Percentiles rank a stretch among this genome's conserved stretches.
Conservation (phyloP, 495 filamentous ascomycete species). For the Rhizodiscina lignyota region DNA sequence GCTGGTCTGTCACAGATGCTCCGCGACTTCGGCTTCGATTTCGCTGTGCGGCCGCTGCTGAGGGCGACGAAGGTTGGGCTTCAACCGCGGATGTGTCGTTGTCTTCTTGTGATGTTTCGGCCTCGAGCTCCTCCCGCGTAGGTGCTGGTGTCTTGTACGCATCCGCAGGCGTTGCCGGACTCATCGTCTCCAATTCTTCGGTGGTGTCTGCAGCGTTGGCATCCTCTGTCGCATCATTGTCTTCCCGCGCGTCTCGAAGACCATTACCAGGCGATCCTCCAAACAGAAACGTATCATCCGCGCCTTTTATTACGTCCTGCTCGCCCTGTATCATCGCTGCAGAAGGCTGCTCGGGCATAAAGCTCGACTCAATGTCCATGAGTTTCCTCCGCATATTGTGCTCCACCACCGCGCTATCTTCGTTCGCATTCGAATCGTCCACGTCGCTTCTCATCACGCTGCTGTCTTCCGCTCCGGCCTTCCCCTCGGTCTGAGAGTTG, state of each 20-base stretch:
- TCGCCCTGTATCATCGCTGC: not conserved
- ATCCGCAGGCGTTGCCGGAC: slow-evolving; percentile 27
- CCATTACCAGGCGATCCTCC: slow-evolving; percentile 21
- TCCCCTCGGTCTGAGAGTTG: too few relatives aligned
- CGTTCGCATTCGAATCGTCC: too few relatives aligned
- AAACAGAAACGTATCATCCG: slow-evolving; percentile 51
- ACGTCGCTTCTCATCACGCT: too few relatives aligned
- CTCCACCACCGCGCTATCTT: slow-evolving; percentile 49
- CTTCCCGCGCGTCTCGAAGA: slow-evolving; percentile 9
- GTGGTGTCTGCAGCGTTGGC: not conserved
- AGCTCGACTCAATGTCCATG: slow-evolving; percentile 81
- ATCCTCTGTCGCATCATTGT: slow-evolving; percentile 4
- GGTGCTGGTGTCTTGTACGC: slow-evolving; percentile 33
- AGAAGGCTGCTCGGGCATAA: slow-evolving; percentile 35
- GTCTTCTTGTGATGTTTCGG: slow-evolving; percentile 19
- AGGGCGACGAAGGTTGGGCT: slow-evolving; percentile 21
- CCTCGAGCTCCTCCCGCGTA: slow-evolving; percentile 9
- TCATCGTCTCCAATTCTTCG: slow-evolving; percentile 4
- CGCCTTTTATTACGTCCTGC: slow-evolving; percentile 12
- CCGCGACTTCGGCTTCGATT: slow-evolving; percentile 11
- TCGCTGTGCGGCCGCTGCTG: slow-evolving; percentile 21
- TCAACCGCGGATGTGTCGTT: slow-evolving; percentile 33
- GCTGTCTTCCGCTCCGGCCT: too few relatives aligned
- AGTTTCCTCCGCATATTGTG: slow-evolving; percentile 48
- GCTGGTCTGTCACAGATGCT: not conserved